These are phyloP conservation scores for Colletotrichum melonis DNA, from an alignment of 2,329 filamentous ascomycete species.

Conservation along the genomic window DNA sequence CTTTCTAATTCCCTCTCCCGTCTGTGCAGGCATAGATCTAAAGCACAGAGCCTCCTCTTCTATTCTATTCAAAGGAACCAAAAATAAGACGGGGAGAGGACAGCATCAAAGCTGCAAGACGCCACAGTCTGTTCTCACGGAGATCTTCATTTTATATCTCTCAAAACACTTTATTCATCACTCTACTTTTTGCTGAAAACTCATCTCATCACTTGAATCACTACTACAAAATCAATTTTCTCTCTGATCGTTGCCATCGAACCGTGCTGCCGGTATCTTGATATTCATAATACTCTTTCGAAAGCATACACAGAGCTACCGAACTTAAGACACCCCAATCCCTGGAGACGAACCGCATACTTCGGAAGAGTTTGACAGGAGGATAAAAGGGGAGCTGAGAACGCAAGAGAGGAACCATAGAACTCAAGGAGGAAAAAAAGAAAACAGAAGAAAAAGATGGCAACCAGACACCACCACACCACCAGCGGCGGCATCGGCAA, in stretches of 20 bases:
- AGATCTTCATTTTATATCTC: conserved; percentile 19
- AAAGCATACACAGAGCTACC: background rate
- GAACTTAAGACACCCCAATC: background rate
- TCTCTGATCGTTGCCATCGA: background rate
- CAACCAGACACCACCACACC: conserved; percentile 32
- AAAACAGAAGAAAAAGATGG: conserved; percentile 17
- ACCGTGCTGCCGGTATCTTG: background rate
- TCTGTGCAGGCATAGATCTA: conserved; percentile 32
- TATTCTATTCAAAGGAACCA: background rate
- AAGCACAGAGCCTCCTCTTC: background rate
- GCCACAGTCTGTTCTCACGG: conserved; percentile 26
- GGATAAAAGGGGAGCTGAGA: background rate
- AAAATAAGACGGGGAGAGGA: background rate
- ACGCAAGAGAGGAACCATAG: background rate
- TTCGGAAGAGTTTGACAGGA: background rate
- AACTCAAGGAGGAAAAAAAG: background rate
- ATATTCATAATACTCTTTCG: background rate
- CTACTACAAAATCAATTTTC: background rate
- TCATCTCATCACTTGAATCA: background rate
- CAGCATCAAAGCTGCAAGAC: conserved; percentile 23
- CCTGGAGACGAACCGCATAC: background rate
- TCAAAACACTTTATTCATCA: background rate
- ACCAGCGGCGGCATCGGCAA: conserved; percentile 43
- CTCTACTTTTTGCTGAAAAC: background rate
- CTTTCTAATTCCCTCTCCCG: background rate